Percentiles rank a stretch among this genome's conserved stretches.
These are phyloP conservation scores for Phytopythium oedochilum DNA, from an alignment of 352 stramenopile species.

Conservation along the genomic window DNA sequence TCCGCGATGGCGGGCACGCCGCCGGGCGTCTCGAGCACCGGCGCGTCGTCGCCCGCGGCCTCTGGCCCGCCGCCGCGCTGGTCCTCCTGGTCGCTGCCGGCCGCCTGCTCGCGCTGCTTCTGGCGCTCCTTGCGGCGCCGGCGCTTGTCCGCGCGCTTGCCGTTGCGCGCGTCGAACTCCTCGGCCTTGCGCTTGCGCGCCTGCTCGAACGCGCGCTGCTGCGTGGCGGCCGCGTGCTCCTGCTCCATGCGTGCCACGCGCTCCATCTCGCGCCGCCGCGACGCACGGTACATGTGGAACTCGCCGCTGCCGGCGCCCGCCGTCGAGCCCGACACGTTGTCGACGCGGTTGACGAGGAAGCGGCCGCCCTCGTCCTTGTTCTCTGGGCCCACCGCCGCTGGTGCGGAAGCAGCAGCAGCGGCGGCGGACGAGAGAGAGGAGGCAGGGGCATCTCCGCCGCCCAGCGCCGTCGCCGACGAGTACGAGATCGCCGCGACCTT, in stretches of 20 bases:
- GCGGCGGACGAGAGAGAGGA: background rate
- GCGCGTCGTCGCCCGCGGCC: conserved; percentile 8
- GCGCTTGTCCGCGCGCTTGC: conserved; percentile 77
- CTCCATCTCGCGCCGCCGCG: conserved; percentile 89
- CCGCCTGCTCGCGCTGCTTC: conserved; percentile 37
- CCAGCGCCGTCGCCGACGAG: conserved; percentile 13
- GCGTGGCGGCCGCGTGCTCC: conserved; percentile 58
- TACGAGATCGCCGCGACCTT: conserved; percentile 70
- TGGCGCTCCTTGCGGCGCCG: conserved; percentile 67
- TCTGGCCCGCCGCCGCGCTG: background rate
- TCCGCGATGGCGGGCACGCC: conserved; percentile 75
- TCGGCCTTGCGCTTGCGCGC: conserved; percentile 59
- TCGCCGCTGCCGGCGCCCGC: conserved; percentile 93
- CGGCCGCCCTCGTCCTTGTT: conserved; percentile 14
- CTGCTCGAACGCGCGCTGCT: conserved; percentile 60
- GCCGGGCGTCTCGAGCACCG: conserved; percentile 49
- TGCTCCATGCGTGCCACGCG: conserved; percentile 89
- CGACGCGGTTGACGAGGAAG: conserved; percentile 72
- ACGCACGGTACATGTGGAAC: conserved; percentile 97
- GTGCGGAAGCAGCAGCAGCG: background rate
- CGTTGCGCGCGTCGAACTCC: conserved; percentile 61
- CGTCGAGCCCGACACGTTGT: conserved; percentile 94
- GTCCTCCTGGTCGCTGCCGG: conserved; percentile 10
- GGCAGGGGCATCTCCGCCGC: background rate
- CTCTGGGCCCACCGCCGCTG: background rate